phyloP scores from a whole-genome alignment of 192 early-diverging fungal genomes.

The Linnemannia zychae region DNA sequence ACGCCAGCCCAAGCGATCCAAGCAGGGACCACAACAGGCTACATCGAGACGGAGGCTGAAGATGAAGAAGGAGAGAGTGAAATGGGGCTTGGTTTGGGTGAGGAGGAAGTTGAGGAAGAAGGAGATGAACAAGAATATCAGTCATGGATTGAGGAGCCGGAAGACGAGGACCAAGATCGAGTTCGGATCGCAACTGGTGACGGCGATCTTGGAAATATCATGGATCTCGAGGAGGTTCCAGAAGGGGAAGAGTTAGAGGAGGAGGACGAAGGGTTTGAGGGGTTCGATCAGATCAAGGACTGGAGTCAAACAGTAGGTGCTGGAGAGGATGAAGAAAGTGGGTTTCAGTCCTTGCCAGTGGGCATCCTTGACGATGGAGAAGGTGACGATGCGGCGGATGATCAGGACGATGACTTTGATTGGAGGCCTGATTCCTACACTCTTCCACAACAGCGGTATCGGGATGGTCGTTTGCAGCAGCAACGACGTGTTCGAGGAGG shows the following conservation, averaged over 20 bases:
- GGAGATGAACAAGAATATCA: neutral
- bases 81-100: neutral
- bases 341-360: neutral
- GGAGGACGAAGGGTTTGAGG: neutral
- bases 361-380: constrained; percentile 24
- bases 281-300: neutral
- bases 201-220: neutral
- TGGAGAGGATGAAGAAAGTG: constrained; percentile 2
- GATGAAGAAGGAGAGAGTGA: neutral
- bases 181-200: constrained; percentile 23
- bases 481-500: neutral
- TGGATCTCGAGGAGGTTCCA: neutral
- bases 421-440: neutral
- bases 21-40: too few relatives aligned
- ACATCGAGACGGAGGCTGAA: too few relatives aligned
- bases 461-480: neutral
- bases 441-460: neutral
- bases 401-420: neutral
- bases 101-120: neutral
- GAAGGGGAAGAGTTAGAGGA: constrained; percentile 2
- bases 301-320: neutral
- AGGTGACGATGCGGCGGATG: constrained; percentile 7
- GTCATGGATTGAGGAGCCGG: constrained; percentile 47
- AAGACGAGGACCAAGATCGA: constrained; percentile 17
- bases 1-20: too few relatives aligned